Percentiles rank a stretch among this genome's conserved stretches.
Evolutionary conservation across 1,139 yeast genomes (phyloP).

Genomic region (Pichia sp.): DNA sequence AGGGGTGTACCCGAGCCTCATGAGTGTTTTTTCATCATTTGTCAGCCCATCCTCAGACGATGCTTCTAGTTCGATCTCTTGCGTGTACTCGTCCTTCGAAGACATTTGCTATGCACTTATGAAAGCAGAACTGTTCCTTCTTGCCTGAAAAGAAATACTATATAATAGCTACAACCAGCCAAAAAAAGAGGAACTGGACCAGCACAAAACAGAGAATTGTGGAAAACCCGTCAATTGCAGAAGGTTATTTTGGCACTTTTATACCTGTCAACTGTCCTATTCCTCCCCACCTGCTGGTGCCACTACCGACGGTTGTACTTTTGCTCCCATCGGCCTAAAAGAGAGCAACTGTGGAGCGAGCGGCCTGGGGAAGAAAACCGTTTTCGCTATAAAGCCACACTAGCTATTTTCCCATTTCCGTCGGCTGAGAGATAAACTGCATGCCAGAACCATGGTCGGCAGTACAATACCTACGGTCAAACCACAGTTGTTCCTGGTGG

Average conservation of each 20-base stretch:
- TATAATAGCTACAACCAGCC: too few species aligned
- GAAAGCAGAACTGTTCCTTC: too few species aligned
- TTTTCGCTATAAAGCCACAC: not conserved
- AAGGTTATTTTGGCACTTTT: too few species aligned
- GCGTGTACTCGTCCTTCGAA: not conserved
- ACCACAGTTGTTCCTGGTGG: too few species aligned
- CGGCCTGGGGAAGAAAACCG: not conserved
- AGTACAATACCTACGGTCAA: too few species aligned
- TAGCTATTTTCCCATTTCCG: not conserved
- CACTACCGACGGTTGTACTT: not conserved
- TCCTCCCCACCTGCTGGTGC: too few species aligned
- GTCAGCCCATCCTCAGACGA: not conserved
- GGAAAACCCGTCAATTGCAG: too few species aligned
- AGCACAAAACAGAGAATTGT: too few species aligned
- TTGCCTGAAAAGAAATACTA: too few species aligned
- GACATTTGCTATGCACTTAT: not conserved
- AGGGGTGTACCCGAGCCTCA: constrained; percentile 1
- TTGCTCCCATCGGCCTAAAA: not conserved
- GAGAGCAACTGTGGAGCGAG: not conserved
- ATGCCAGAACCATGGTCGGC: too few species aligned
- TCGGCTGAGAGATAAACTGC: not conserved
- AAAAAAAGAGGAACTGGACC: too few species aligned
- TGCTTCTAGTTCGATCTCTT: not conserved
- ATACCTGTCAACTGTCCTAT: too few species aligned
- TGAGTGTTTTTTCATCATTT: not conserved